These are phyloP conservation scores for Microsporum ferrugineum DNA, from an alignment of 2,329 filamentous ascomycete genomes.

Conservation along the genomic window DNA sequence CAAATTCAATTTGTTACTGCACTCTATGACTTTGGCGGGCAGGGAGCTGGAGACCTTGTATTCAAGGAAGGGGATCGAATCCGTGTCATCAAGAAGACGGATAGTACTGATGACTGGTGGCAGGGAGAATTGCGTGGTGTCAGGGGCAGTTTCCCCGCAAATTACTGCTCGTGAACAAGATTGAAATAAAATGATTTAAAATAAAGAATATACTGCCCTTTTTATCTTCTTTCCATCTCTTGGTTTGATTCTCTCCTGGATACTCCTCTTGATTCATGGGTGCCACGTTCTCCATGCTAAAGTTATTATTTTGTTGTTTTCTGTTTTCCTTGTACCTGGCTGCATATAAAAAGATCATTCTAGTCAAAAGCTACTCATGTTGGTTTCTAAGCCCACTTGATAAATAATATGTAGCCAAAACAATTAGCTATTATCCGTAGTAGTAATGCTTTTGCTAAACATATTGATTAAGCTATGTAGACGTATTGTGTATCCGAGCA, in stretches of 20 bases:
- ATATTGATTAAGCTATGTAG: background rate
- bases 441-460: background rate
- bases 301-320: background rate
- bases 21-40: conserved; percentile 62
- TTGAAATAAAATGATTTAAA: background rate
- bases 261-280: background rate
- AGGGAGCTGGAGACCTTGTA: conserved; percentile 56
- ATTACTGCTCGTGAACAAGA: conserved; percentile 52
- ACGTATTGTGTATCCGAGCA: background rate
- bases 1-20: conserved; percentile 53
- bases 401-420: too few relatives aligned
- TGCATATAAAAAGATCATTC: background rate
- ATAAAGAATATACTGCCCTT: background rate
- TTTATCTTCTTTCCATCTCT: background rate
- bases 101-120: conserved; percentile 80
- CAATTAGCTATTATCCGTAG: too few relatives aligned
- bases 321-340: background rate
- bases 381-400: background rate
- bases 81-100: conserved; percentile 64
- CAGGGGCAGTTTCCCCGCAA: conserved; percentile 67
- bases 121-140: conserved; percentile 60
- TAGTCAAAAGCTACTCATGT: background rate
- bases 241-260: background rate
- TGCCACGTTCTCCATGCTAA: background rate
- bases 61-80: conserved; percentile 72